Base-by-base conservation (phyloP, 192 early-diverging fungal genomes). In the Coemansia sp. region DNA sequence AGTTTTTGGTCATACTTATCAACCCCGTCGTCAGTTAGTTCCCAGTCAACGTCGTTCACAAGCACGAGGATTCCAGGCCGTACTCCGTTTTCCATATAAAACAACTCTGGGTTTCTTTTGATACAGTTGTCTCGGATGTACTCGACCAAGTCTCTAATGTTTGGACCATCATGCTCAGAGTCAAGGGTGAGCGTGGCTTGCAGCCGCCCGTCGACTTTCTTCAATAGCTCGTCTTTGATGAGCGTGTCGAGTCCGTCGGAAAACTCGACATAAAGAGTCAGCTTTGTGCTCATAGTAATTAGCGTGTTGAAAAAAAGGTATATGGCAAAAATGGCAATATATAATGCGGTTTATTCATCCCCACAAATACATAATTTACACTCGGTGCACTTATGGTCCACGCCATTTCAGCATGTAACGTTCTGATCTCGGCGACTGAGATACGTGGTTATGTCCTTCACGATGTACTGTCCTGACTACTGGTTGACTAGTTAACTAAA, bases 11-110 rank as follows among this genome's bases (percentile, higher is more conserved):
- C 90, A 35, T 90, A 71, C 59, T 92, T 91, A 19, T 93, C 96
- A 72, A 90, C 89, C 22, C 39, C 52, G 50, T 92, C 91, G 16
- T 92, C 95, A 71, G 91, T 89, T 27, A 99, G 77, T 72, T 99
- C 97, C 96, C 96, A 99, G 68, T 99, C 97, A 3, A 85, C 83
- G 39, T 93, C 92, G 65, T 99, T 99, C 38, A 99, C 88, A 31
- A 99, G 83, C 11, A 98, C 95, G 10, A 99, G 78, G 41, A 97
- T 94, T 4, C 97, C 97, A 0, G 96, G 92, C 6, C 94, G 89
- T 85, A 98, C 90, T 25, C 90, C 88, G 52, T 91, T 89, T 11
- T 85, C 86, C 26, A 85, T 85, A 39, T 90, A 81, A 82, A 98
- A 98, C 59, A 95, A 82, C 66, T 94, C 93, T n/a, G 87, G 84